These are phyloP conservation scores for Cyberlindnera suaveolens DNA, from an alignment of 805 yeast genomes.

Conservation along the genomic window DNA sequence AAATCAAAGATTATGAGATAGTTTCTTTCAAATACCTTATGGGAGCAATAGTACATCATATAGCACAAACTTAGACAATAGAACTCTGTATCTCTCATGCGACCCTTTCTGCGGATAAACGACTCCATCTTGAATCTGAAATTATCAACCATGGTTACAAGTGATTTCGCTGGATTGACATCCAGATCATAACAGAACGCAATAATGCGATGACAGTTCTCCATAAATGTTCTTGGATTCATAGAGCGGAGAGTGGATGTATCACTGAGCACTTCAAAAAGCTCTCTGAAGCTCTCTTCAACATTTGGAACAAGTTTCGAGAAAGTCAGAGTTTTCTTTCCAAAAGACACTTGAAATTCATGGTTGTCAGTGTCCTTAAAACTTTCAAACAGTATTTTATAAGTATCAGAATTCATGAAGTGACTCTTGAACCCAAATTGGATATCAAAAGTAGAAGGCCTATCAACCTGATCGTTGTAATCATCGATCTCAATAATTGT, in stretches of 20 bases:
- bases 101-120: conserved; percentile 13
- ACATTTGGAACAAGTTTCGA: conserved; percentile 10
- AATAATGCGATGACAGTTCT: conserved; percentile 6
- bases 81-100: conserved; percentile 16
- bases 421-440: too few relatives aligned
- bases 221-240: conserved; percentile 2
- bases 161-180: conserved; percentile 8
- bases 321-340: conserved; percentile 5
- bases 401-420: conserved; percentile 11
- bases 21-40: conserved; percentile 8
- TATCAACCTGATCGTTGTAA: background rate
- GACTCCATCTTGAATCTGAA: conserved; percentile 16
- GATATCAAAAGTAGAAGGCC: background rate
- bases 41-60: conserved; percentile 13
- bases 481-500: conserved; percentile 4
- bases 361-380: conserved; percentile 1
- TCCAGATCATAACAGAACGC: conserved; percentile 12
- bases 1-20: conserved; percentile 14
- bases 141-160: conserved; percentile 16
- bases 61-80: conserved; percentile 14
- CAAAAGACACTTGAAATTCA: conserved; percentile 10
- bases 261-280: conserved; percentile 8
- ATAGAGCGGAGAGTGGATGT: conserved; percentile 1
- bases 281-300: conserved; percentile 8
- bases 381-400: conserved; percentile 8